Percentiles rank a stretch among this genome's conserved stretches.
Conservation (phyloP, 805 yeast genomes). For the Yarrowia sp. region DNA sequence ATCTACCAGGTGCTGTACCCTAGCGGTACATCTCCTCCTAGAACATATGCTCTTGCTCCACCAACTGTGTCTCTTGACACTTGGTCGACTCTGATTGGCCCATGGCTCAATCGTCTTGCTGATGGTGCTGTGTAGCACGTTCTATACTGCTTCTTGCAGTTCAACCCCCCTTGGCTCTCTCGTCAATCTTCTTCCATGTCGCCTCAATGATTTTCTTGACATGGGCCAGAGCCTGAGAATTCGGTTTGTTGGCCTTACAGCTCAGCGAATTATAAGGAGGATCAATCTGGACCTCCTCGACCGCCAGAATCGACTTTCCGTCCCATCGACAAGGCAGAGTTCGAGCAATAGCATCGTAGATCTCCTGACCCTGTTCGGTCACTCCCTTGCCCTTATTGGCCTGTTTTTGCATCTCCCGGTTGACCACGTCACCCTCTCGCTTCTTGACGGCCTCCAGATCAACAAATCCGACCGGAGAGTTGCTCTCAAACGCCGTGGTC, state of each 20-base stretch:
- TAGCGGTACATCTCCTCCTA: too few relatives aligned
- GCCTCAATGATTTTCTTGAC: conserved; percentile 52
- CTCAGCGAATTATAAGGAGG: conserved; percentile 45
- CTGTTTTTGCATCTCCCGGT: neutral
- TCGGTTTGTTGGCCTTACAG: conserved; percentile 37
- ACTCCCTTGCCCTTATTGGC: conserved; percentile 40
- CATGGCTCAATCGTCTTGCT: too few relatives aligned
- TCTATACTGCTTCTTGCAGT: neutral
- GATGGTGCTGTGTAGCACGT: too few relatives aligned
- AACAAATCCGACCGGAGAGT: neutral
- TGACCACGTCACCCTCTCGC: conserved; percentile 1
- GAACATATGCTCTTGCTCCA: too few relatives aligned
- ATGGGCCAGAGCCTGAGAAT: conserved; percentile 41
- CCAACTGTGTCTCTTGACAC: too few relatives aligned
- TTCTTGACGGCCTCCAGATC: conserved; percentile 7
- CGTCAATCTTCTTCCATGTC: conserved; percentile 48
- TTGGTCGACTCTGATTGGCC: too few relatives aligned
- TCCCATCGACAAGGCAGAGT: conserved; percentile 50
- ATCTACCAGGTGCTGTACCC: too few relatives aligned
- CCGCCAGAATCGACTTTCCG: conserved; percentile 45
- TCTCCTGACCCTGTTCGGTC: conserved; percentile 45
- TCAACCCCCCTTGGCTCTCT: conserved; percentile 54
- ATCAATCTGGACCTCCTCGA: conserved; percentile 48
- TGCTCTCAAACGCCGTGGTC: neutral
- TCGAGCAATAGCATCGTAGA: conserved; percentile 47